phyloP scores from a whole-genome alignment of 352 stramenopile species.

The Phytophthora crassamura region DNA sequence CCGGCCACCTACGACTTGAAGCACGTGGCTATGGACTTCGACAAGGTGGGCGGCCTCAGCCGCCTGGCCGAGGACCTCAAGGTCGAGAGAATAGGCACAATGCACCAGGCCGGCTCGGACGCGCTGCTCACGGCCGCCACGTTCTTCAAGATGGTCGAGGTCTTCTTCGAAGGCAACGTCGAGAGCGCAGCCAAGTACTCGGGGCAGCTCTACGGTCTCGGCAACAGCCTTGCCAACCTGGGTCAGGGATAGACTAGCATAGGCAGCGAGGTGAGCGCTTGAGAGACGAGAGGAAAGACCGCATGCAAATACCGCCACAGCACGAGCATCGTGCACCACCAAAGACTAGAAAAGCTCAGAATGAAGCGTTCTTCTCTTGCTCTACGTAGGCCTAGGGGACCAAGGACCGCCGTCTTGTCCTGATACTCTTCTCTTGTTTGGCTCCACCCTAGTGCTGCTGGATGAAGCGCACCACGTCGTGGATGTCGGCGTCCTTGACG shows the following conservation, averaged over 20 bases:
- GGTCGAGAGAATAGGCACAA: slow-evolving; percentile 97
- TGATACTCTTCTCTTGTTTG: slow-evolving; percentile 21
- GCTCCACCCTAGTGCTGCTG: slow-evolving; percentile 61
- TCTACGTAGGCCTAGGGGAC: not conserved
- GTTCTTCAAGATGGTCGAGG: slow-evolving; percentile 93
- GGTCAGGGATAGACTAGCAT: slow-evolving; percentile 42
- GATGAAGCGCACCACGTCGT: slow-evolving; percentile 74
- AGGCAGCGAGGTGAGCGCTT: slow-evolving; percentile 4
- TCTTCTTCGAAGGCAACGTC: slow-evolving; percentile 89
- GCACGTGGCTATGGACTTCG: slow-evolving; percentile 97
- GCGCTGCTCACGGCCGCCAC: slow-evolving; percentile 95
- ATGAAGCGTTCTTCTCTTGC: slow-evolving; percentile 13
- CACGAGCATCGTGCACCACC: slow-evolving; percentile 17
- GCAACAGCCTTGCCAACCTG: slow-evolving; percentile 62
- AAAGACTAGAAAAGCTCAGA: slow-evolving; percentile 16
- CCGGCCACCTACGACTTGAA: slow-evolving; percentile 99
- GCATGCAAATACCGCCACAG: slow-evolving; percentile 33
- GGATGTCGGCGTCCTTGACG: slow-evolving; percentile 69
- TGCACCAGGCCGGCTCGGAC: slow-evolving; percentile 99
- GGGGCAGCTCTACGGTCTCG: slow-evolving; percentile 86
- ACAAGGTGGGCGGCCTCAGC: slow-evolving; percentile 98
- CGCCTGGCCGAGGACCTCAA: slow-evolving; percentile 96
- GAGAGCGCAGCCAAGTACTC: slow-evolving; percentile 87
- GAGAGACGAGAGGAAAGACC: slow-evolving; percentile 17
- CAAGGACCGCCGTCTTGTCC: not conserved